A percentile compares a stretch with the other conserved stretches of the same genome.
phyloP scores from a whole-genome alignment of 1,284 basidiomycete species.

The Exobasidium rhododendri region DNA sequence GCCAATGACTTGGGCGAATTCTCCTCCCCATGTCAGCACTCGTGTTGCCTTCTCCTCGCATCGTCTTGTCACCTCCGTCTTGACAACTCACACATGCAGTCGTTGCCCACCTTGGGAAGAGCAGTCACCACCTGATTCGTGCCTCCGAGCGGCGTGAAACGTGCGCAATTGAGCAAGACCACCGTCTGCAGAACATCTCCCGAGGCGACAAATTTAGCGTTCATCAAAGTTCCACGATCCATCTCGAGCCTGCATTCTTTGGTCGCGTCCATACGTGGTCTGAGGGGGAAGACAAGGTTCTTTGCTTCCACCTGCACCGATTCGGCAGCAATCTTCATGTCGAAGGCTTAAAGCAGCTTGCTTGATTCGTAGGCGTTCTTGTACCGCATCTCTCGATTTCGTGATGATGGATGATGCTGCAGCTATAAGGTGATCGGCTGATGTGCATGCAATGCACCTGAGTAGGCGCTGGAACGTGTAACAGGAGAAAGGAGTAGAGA shows the following conservation, averaged over 20 bases:
- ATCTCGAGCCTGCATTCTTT: conserved; percentile 45
- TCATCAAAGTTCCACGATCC: conserved; percentile 40
- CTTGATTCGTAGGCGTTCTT: conserved; percentile 32
- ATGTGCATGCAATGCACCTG: no score
- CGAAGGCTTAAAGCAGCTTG: conserved; percentile 51
- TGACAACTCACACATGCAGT: conserved; percentile 54
- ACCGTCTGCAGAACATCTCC: conserved; percentile 25
- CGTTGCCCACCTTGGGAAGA: conserved; percentile 40
- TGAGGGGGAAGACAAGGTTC: conserved; percentile 52
- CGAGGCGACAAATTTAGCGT: conserved; percentile 22
- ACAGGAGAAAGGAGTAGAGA: no score
- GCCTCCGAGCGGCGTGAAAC: conserved; percentile 58
- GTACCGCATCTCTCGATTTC: conserved; percentile 27
- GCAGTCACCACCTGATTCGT: conserved; percentile 50
- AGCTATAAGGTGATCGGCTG: no score
- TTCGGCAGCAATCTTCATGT: conserved; percentile 51
- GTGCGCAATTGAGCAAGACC: conserved; percentile 33
- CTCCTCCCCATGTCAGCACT: no score
- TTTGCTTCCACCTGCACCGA: conserved; percentile 53
- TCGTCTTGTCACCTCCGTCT: no score
- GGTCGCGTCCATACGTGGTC: conserved; percentile 51
- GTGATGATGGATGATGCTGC: no score
- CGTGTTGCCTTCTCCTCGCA: no score
- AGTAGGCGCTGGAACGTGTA: no score
- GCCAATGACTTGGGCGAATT: conserved; percentile 49